Conservation (phyloP, 1,284 basidiomycete species). For the Cutaneotrichosporon cavernicola region DNA sequence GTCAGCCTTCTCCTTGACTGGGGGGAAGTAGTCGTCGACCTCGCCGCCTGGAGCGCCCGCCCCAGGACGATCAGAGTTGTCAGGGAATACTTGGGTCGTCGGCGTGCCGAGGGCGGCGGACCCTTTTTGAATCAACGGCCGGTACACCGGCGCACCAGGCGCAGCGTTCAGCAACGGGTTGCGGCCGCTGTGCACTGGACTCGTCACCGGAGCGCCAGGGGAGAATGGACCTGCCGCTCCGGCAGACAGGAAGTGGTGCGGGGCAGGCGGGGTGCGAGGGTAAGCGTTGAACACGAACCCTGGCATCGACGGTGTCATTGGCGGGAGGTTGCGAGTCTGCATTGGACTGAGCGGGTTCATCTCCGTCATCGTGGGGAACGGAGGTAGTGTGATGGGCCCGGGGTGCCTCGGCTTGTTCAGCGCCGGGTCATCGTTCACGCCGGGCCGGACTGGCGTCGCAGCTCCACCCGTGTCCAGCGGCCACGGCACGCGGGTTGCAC, state of each 20-base stretch:
- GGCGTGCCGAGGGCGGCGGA: constrained; percentile 47
- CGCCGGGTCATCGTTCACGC: constrained; percentile 3
- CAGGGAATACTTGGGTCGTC: constrained; percentile 45
- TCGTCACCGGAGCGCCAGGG: constrained; percentile 49
- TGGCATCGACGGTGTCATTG: constrained; percentile 55
- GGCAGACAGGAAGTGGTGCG: constrained; percentile 44
- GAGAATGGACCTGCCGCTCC: constrained; percentile 49
- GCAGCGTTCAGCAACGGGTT: constrained; percentile 53
- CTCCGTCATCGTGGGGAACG: constrained; percentile 37
- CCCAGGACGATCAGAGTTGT: constrained; percentile 27
- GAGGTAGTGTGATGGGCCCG: constrained; percentile 47
- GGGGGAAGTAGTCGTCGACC: constrained; percentile 42
- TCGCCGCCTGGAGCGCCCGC: constrained; percentile 30
- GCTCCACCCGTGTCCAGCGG: constrained; percentile 26
- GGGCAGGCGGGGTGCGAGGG: constrained; percentile 51
- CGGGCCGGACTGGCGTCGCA: constrained; percentile 8
- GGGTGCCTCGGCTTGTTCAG: constrained; percentile 31
- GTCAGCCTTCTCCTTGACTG: constrained; percentile 3
- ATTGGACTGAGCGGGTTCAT: constrained; percentile 45
- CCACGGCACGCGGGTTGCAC: constrained; percentile 31
- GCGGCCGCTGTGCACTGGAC: constrained; percentile 39
- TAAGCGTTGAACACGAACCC: constrained; percentile 53
- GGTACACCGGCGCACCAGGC: constrained; percentile 52
- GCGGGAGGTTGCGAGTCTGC: constrained; percentile 48
- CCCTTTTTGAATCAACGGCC: constrained; percentile 25